Conservation (phyloP, 2,329 filamentous ascomycete species). For the Hymenoscyphus linearis region DNA sequence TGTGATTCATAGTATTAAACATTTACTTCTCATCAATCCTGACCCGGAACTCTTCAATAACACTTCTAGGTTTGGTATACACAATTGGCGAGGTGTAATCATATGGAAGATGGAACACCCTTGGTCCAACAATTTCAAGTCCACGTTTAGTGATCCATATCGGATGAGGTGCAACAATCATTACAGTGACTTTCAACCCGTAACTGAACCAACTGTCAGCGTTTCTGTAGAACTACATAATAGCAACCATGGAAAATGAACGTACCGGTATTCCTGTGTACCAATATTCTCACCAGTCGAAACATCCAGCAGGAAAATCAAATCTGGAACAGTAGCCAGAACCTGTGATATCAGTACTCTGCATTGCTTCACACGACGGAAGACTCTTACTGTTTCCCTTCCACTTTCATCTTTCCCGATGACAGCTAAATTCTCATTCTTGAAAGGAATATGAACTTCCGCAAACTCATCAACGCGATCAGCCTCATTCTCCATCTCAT, state of each 20-base stretch:
- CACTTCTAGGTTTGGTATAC: constrained; percentile 48
- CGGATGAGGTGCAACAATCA: constrained; percentile 50
- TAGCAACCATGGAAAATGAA: not conserved
- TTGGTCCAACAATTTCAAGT: constrained; percentile 45
- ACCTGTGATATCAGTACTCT: constrained; percentile 24
- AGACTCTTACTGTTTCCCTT: not conserved
- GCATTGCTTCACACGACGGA: not conserved
- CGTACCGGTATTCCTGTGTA: constrained; percentile 43
- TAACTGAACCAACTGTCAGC: constrained; percentile 33
- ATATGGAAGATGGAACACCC: constrained; percentile 33
- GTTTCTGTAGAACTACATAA: not conserved
- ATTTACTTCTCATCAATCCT: not conserved
- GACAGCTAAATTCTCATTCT: constrained; percentile 67
- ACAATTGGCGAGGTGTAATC: constrained; percentile 34
- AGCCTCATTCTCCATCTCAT: constrained; percentile 31
- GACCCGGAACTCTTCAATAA: constrained; percentile 43
- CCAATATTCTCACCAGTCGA: constrained; percentile 45
- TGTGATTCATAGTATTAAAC: not conserved
- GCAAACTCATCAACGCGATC: not conserved
- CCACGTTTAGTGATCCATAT: constrained; percentile 47
- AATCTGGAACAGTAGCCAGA: constrained; percentile 44
- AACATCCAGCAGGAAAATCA: constrained; percentile 44
- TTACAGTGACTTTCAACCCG: constrained; percentile 45
- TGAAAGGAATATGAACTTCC: constrained; percentile 55
- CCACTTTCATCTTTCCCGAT: not conserved